Evolutionary conservation across 1,284 basidiomycete species (phyloP).

Genomic region (Microbotryum intermedium): DNA sequence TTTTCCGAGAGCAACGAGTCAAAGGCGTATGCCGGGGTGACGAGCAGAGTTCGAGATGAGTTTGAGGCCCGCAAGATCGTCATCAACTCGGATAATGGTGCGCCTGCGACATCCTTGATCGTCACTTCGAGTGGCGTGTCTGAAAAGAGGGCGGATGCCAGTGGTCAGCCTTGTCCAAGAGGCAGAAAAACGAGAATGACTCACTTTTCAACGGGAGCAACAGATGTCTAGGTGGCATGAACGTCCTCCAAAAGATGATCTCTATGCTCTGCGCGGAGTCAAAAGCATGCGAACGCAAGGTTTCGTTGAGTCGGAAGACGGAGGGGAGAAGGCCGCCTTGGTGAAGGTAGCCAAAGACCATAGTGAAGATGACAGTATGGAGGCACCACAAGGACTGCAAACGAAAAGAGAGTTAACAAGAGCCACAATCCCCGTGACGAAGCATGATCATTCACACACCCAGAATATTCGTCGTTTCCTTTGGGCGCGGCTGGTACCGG

Average conservation of each 20-base stretch:
- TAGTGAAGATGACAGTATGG: slow-evolving; percentile 13
- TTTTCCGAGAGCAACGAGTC: neutral
- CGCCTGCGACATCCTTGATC: slow-evolving; percentile 5
- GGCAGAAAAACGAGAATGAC: neutral
- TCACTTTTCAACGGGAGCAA: slow-evolving; percentile 4
- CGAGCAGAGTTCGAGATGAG: neutral
- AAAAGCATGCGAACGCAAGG: neutral
- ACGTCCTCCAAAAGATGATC: slow-evolving; percentile 27
- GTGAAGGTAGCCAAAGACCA: slow-evolving; percentile 26
- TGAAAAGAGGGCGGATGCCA: neutral
- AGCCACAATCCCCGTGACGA: neutral
- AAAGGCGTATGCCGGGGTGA: slow-evolving; percentile 11
- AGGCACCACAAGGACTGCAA: slow-evolving; percentile 18
- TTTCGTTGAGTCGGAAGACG: slow-evolving; percentile 11
- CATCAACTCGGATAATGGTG: neutral
- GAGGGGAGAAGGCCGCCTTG: slow-evolving; percentile 27
- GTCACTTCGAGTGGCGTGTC: neutral
- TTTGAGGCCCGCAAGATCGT: neutral
- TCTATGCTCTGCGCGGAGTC: neutral
- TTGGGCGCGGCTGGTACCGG: neutral
- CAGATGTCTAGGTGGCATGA: slow-evolving; percentile 30
- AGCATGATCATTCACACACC: slow-evolving; percentile 2
- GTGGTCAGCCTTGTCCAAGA: neutral
- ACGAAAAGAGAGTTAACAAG: neutral
- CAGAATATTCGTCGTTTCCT: neutral